Evolutionary conservation across 2,329 filamentous ascomycete species (phyloP).

Genomic region (Diplodia sapinea): DNA sequence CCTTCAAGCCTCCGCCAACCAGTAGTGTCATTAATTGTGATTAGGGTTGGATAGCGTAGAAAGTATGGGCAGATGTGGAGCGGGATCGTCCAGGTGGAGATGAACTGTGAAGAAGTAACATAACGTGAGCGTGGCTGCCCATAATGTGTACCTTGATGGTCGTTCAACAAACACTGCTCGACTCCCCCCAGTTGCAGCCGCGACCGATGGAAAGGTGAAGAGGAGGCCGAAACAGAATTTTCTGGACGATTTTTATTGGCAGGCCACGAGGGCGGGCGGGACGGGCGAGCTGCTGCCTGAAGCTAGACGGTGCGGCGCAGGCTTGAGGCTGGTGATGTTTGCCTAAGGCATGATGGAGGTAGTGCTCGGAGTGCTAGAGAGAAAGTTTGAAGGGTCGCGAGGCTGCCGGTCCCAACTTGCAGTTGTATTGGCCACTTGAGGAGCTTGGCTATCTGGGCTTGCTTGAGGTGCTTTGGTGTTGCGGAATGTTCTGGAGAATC

Average conservation of each 20-base stretch:
- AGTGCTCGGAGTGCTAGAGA: not conserved
- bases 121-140: too few relatives aligned
- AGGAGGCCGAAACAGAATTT: not conserved
- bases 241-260: too few relatives aligned
- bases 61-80: not conserved
- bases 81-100: not conserved
- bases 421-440: not conserved
- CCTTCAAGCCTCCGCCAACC: not conserved
- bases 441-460: not conserved
- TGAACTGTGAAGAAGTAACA: not conserved
- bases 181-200: too few relatives aligned
- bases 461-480: not conserved
- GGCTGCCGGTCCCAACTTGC: not conserved
- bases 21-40: not conserved
- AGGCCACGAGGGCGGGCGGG: not conserved
- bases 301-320: not conserved
- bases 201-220: not conserved
- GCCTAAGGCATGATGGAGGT: conserved; percentile 2
- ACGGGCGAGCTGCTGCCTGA: not conserved
- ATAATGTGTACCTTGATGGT: too few relatives aligned
- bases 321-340: not conserved
- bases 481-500: not conserved
- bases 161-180: too few relatives aligned
- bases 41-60: not conserved
- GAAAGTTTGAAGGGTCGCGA: too few relatives aligned